Evolutionary conservation across 2,329 filamentous ascomycete species (phyloP).

Genomic region (Metarhizium rileyi): DNA sequence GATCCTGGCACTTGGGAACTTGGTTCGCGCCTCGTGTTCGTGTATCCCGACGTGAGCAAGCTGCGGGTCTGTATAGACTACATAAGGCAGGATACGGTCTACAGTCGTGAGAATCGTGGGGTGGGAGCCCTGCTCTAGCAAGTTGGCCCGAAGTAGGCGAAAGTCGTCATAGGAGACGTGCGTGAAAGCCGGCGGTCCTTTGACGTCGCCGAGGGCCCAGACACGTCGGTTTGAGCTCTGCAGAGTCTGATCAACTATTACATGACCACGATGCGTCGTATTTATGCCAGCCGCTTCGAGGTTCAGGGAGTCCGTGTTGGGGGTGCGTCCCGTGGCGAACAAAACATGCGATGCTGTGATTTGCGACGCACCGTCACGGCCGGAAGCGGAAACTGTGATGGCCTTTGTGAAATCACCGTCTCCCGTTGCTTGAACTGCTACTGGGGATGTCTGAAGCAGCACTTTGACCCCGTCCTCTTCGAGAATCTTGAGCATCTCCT

Average conservation of each 20-base stretch:
- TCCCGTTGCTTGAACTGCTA: conserved; percentile 14
- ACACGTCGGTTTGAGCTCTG: conserved; percentile 31
- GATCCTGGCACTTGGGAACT: conserved; percentile 18
- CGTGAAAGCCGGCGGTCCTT: conserved; percentile 43
- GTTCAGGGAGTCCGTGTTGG: conserved; percentile 38
- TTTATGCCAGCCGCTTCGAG: conserved; percentile 30
- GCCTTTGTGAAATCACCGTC: conserved; percentile 5
- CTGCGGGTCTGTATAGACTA: conserved; percentile 44
- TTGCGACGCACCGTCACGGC: conserved; percentile 1
- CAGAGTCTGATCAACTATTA: conserved; percentile 31
- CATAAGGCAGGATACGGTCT: conserved; percentile 27
- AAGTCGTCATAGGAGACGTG: conserved; percentile 48
- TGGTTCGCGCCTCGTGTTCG: conserved; percentile 24
- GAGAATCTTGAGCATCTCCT: conserved; percentile 31
- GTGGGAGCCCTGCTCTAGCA: conserved; percentile 17
- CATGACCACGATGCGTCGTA: conserved; percentile 30
- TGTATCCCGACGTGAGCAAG: conserved; percentile 41
- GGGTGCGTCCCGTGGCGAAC: conserved; percentile 37
- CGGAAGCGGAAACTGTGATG: conserved; percentile 13
- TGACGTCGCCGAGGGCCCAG: conserved; percentile 41
- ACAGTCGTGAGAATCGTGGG: conserved; percentile 1
- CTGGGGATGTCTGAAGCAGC: conserved; percentile 25
- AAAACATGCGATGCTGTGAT: conserved; percentile 36
- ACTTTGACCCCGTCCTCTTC: conserved; percentile 35
- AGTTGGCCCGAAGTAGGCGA: conserved; percentile 37